Percentiles rank a stretch among this genome's conserved stretches.
These are phyloP conservation scores for Cryphonectria naterciae DNA, from an alignment of 2,329 filamentous ascomycete genomes.

Conservation along the genomic window DNA sequence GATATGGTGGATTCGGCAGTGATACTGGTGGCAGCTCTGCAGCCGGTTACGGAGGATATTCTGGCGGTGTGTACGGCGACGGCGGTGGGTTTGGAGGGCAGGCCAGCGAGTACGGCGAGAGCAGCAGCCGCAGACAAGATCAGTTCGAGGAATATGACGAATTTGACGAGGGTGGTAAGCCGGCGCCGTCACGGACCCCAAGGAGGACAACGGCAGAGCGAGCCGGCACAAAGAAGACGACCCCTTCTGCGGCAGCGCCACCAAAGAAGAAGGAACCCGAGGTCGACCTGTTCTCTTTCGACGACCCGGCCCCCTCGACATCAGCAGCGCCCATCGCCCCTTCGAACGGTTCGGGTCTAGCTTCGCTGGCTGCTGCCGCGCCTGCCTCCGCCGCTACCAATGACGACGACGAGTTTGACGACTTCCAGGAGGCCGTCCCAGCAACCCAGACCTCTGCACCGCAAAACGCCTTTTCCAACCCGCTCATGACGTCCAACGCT, in stretches of 20 bases:
- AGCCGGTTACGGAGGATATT: constrained; percentile 66
- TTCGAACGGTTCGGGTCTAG: constrained; percentile 52
- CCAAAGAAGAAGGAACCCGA: constrained; percentile 87
- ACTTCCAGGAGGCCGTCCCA: constrained; percentile 88
- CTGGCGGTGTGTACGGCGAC: constrained; percentile 86
- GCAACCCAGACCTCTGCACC: constrained; percentile 49
- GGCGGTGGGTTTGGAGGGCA: constrained; percentile 91
- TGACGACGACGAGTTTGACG: constrained; percentile 94
- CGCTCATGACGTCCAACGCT: constrained; percentile 56
- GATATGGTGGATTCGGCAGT: constrained; percentile 91
- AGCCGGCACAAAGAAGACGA: constrained; percentile 62
- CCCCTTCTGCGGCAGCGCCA: constrained; percentile 60
- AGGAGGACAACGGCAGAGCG: constrained; percentile 35
- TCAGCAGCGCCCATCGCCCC: constrained; percentile 49
- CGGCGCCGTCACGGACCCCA: constrained; percentile 49
- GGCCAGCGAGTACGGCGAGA: constrained; percentile 70
- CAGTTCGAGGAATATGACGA: constrained; percentile 98
- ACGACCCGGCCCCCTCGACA: constrained; percentile 67
- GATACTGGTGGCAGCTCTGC: constrained; percentile 73
- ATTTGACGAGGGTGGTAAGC: constrained; percentile 74
- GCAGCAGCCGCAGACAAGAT: constrained; percentile 62
- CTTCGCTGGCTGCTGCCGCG: constrained; percentile 45
- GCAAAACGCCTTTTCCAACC: constrained; percentile 41
- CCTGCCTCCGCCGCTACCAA: constrained; percentile 53
- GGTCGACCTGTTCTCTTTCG: constrained; percentile 90